phyloP scores from a whole-genome alignment of 1,284 basidiomycete genomes.

The Schizophyllum commune region DNA sequence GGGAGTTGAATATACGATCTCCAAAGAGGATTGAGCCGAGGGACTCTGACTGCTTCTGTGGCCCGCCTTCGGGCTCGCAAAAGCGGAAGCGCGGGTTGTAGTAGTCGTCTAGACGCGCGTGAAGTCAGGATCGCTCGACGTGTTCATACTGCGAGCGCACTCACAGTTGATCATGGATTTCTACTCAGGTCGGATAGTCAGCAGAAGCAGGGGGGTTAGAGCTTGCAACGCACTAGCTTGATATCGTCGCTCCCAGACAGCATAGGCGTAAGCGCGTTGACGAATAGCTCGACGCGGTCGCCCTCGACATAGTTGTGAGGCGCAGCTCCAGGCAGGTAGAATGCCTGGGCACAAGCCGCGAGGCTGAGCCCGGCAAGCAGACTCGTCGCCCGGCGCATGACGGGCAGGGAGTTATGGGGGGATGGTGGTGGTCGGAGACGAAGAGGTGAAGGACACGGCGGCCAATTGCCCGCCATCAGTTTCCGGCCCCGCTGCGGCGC shows the following conservation, averaged over 20 bases:
- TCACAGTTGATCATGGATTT: constrained; percentile 79
- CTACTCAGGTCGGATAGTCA: constrained; percentile 26
- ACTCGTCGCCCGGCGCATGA: background rate
- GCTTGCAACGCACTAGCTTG: constrained; percentile 53
- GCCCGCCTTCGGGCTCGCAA: constrained; percentile 75
- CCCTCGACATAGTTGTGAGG: constrained; percentile 69
- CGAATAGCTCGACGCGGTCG: constrained; percentile 71
- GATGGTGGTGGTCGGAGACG: background rate
- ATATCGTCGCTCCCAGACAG: constrained; percentile 60
- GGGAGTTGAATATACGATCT: constrained; percentile 90
- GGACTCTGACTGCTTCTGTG: constrained; percentile 77
- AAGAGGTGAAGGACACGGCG: background rate
- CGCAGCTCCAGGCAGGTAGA: constrained; percentile 59
- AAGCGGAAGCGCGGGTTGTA: constrained; percentile 85
- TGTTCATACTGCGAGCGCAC: constrained; percentile 16
- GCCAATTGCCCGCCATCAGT: background rate
- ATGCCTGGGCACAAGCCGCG: constrained; percentile 24
- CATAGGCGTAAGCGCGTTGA: constrained; percentile 86
- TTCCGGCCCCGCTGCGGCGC: background rate
- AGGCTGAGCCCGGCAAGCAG: constrained; percentile 5
- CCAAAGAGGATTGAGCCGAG: constrained; percentile 94
- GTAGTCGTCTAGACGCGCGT: constrained; percentile 60
- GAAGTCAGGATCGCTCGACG: constrained; percentile 10
- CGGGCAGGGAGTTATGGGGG: background rate
- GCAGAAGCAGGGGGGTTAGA: constrained; percentile 1